Evolutionary conservation across 2,329 filamentous ascomycete species (phyloP).

Genomic region (Monilinia vaccinii-corymbosi): DNA sequence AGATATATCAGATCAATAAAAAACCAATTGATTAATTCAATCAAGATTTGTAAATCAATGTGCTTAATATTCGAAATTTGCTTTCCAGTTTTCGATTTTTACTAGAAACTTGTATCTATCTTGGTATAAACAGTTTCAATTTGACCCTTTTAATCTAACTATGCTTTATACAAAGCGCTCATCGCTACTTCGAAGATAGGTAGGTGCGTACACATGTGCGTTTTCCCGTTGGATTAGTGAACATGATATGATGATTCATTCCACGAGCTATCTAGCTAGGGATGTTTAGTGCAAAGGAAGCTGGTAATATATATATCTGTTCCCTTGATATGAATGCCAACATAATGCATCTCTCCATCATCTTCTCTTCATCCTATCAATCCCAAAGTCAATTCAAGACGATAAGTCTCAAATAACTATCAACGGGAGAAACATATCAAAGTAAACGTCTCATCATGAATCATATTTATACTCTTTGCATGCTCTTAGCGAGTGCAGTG

Average conservation of each 20-base stretch:
- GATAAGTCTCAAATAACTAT: background rate
- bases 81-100: no score
- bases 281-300: background rate
- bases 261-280: background rate
- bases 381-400: background rate
- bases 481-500: background rate
- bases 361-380: background rate
- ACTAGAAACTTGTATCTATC: no score
- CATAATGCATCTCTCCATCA: background rate
- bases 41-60: no score
- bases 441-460: background rate
- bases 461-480: background rate
- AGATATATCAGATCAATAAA: no score
- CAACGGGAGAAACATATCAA: background rate
- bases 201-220: no score
- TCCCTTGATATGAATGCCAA: background rate
- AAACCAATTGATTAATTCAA: no score
- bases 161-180: no score
- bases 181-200: no score
- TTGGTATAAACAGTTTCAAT: no score
- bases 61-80: no score
- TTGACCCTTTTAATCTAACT: no score
- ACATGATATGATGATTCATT: constrained; percentile 6
- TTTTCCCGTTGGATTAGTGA: background rate
- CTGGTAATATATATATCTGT: background rate